These are phyloP conservation scores for Lathyrus aphaca DNA, from an alignment of 306 rosid genomes.

Conservation along the genomic window DNA sequence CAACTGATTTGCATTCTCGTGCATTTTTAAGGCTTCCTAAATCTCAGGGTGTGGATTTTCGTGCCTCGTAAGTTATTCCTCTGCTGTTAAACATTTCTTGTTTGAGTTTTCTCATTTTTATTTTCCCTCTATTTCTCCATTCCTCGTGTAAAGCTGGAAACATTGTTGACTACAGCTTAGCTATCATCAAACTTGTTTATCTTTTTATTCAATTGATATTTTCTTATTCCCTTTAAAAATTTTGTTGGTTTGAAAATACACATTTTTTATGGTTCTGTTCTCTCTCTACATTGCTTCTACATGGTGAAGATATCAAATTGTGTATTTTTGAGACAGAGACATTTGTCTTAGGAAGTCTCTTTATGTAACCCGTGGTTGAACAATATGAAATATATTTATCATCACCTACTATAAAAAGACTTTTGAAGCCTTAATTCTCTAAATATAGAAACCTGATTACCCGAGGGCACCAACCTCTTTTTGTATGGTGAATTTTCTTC, in stretches of 20 bases:
- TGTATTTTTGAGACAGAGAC: constrained; percentile 8
- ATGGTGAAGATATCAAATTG: constrained; percentile 3
- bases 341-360: constrained; percentile 10
- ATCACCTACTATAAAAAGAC: not conserved
- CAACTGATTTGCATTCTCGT: constrained; percentile 94
- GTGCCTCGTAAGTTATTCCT: constrained; percentile 86
- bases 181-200: not conserved
- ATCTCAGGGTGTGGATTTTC: constrained; percentile 93
- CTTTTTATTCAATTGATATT: not conserved
- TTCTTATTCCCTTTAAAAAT: constrained; percentile 7
- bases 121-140: constrained; percentile 10
- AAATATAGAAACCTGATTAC: constrained; percentile 13
- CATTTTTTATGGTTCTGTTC: constrained; percentile 17
- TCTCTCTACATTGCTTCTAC: constrained; percentile 25
- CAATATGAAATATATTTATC: constrained; percentile 18
- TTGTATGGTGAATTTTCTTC: constrained; percentile 17
- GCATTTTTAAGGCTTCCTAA: constrained; percentile 88
- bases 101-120: constrained; percentile 19
- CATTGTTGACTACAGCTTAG: constrained; percentile 12
- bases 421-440: constrained; percentile 27
- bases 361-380: constrained; percentile 3
- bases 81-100: constrained; percentile 37
- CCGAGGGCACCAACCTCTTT: not conserved
- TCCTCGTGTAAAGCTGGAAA: constrained; percentile 16
- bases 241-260: constrained; percentile 27